Percentiles rank a stretch among this genome's conserved stretches.
These are phyloP conservation scores for Samsoniella hepiali DNA, from an alignment of 2,329 filamentous ascomycete genomes.

Conservation along the genomic window DNA sequence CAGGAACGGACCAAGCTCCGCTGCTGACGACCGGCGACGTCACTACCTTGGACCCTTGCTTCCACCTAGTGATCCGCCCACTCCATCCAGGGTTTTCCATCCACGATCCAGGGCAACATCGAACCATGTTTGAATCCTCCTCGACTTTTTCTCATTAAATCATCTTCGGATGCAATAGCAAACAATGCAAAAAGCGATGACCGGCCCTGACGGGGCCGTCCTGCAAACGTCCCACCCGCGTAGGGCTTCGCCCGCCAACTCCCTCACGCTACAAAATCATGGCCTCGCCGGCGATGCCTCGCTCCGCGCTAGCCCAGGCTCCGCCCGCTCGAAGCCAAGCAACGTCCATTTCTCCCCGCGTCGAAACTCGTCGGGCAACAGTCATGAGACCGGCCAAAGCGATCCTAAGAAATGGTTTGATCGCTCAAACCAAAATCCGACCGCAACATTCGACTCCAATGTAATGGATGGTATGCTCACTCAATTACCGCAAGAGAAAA, in stretches of 20 bases:
- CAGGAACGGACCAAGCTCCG: background rate
- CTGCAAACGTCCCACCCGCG: constrained; percentile 30
- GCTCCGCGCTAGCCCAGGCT: constrained; percentile 27
- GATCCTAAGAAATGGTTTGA: constrained; percentile 56
- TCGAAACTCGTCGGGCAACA: constrained; percentile 47
- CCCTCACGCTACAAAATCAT: constrained; percentile 47
- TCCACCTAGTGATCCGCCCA: background rate
- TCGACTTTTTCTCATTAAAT: background rate
- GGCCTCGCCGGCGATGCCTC: constrained; percentile 43
- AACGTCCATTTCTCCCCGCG: constrained; percentile 27
- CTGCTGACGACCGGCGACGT: constrained; percentile 14
- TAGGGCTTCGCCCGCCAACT: constrained; percentile 43
- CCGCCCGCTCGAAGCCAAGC: constrained; percentile 23
- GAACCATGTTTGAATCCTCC: background rate
- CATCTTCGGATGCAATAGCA: constrained; percentile 7
- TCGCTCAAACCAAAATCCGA: constrained; percentile 49
- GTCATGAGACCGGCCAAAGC: constrained; percentile 45
- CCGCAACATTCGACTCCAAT: constrained; percentile 38
- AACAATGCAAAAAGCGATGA: constrained; percentile 3
- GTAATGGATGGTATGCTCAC: constrained; percentile 46
- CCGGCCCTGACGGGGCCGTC: background rate
- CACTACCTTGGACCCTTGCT: background rate
- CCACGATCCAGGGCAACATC: background rate
- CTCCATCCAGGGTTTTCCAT: constrained; percentile 9
- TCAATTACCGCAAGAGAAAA: background rate